These are phyloP conservation scores for Neoarthrinium moseri DNA, from an alignment of 2,329 filamentous ascomycete species.

Conservation along the genomic window DNA sequence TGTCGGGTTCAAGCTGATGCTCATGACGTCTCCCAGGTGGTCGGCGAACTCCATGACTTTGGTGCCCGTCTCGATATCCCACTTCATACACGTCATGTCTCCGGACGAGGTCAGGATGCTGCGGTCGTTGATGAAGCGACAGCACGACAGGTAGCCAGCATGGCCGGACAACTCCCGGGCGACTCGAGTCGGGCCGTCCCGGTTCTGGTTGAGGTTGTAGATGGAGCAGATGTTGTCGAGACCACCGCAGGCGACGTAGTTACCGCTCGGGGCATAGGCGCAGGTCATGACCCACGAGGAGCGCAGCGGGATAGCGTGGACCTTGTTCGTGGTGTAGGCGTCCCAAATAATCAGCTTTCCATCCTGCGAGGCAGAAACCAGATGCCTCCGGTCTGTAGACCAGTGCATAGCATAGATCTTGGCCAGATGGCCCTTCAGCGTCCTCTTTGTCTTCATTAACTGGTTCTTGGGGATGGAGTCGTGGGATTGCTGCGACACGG, in stretches of 20 bases:
- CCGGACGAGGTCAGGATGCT: conserved; percentile 97
- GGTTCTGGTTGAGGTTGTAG: conserved; percentile 92
- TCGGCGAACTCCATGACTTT: conserved; percentile 98
- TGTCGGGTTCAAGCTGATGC: conserved; percentile 97
- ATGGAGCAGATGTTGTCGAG: conserved; percentile 99
- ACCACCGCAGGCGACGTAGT: conserved; percentile 97
- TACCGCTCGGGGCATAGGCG: conserved; percentile 96
- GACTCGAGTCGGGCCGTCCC: conserved; percentile 95
- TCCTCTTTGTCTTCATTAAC: conserved; percentile 96
- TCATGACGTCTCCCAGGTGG: conserved; percentile 98
- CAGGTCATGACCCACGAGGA: conserved; percentile 99
- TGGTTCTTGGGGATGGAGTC: conserved; percentile 87
- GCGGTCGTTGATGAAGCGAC: conserved; percentile 97
- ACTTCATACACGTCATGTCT: conserved; percentile 99
- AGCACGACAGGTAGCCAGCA: conserved; percentile 96
- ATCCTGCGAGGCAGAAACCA: conserved; percentile 97
- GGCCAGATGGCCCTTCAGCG: conserved; percentile 93
- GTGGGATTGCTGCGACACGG: conserved; percentile 88
- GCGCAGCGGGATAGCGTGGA: conserved; percentile 94
- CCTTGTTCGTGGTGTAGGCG: conserved; percentile 99
- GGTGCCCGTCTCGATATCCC: conserved; percentile 97
- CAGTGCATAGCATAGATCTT: conserved; percentile 99
- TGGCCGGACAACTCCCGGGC: conserved; percentile 95
- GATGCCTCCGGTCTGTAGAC: conserved; percentile 95
- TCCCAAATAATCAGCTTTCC: conserved; percentile 99